Base-by-base conservation (phyloP, 1,139 yeast genomes). In the Candida frijolesensis region DNA sequence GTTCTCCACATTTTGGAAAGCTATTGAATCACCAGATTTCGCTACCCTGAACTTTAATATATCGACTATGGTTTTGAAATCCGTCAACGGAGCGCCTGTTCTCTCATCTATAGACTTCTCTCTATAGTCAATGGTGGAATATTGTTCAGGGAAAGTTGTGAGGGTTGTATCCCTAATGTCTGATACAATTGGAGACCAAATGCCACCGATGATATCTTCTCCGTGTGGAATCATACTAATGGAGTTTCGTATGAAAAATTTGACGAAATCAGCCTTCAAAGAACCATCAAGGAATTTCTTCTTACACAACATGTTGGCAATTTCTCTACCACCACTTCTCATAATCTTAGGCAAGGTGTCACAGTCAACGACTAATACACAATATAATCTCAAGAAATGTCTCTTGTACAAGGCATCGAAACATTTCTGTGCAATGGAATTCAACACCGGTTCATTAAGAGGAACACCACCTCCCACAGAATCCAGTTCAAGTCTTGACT, bases 291-390 rank as follows among this genome's bases (percentile, higher is more conserved):
- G 76, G 61, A 91, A 91, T 57, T 83, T 79, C 59, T 89, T 84
- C 56, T 92, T 90, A 58, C 97, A 92, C 46, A 95, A 77, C 85
- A 92, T 89, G 59, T 92, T 94, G 2, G 99, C 98, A 57, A 94
- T 88, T 61, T 95, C 99, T 32, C 87, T 76, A 11, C 96, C 85
- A 7, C 97, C 97, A 67, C 90, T 85, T 60, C 95, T 74, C 64
- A 84, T 76, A 25, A 89, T 87, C 61, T 96, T 81, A 1, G 99
- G 97, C 35, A 95, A 74, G 0, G 92, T 78, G 54, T 89, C 91
- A 35, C 90, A 85, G 37, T 91, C 87, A 1, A 94, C 88, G 3
- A 92, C 85, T 54, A 90, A 64, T 5, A 91, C 86, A 66, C 97
- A 91, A 62, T 87, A 89, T 1, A 92, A 82, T 46, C 96, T 78